phyloP scores from a whole-genome alignment of 306 rosid genomes.

The Cucurbita pepo region DNA sequence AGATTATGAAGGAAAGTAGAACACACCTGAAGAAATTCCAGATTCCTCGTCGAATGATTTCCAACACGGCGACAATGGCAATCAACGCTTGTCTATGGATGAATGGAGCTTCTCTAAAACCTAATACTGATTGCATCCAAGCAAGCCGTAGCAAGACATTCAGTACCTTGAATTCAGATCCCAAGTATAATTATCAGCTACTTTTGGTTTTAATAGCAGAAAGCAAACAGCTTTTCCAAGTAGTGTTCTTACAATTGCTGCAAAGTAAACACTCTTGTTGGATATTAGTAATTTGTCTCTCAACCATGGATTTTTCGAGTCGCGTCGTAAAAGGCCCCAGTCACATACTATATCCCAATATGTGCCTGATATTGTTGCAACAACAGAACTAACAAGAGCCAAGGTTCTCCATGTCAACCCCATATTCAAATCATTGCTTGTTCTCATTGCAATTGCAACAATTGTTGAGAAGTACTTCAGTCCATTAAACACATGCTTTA shows the following conservation, averaged over 20 bases:
- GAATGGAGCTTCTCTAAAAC: conserved; percentile 33
- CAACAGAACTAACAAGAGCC: conserved; percentile 20
- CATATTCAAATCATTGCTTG: conserved; percentile 14
- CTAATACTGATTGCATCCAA: conserved; percentile 67
- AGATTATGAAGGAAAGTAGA: background rate
- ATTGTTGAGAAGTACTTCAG: conserved; percentile 30
- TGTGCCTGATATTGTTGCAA: conserved; percentile 28
- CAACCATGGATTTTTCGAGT: conserved; percentile 50
- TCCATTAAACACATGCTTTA: conserved; percentile 25
- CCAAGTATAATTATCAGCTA: background rate
- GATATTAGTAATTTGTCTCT: conserved; percentile 54
- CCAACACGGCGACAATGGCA: conserved; percentile 55
- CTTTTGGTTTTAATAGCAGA: background rate
- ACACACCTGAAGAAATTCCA: conserved; percentile 78
- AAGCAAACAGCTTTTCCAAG: background rate
- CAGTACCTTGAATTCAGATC: conserved; percentile 30
- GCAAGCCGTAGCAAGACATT: conserved; percentile 54
- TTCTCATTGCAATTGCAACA: conserved; percentile 40
- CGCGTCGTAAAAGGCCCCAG: conserved; percentile 37
- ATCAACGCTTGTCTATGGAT: conserved; percentile 40
- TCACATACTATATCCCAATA: conserved; percentile 45
- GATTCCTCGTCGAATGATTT: conserved; percentile 71
- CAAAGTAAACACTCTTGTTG: conserved; percentile 24
- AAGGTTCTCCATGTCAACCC: conserved; percentile 15
- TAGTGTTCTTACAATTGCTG: background rate